Percentiles rank a stretch among this genome's conserved stretches.
Conservation (phyloP, 2,329 filamentous ascomycete genomes). For the Penicillium digitatum region DNA sequence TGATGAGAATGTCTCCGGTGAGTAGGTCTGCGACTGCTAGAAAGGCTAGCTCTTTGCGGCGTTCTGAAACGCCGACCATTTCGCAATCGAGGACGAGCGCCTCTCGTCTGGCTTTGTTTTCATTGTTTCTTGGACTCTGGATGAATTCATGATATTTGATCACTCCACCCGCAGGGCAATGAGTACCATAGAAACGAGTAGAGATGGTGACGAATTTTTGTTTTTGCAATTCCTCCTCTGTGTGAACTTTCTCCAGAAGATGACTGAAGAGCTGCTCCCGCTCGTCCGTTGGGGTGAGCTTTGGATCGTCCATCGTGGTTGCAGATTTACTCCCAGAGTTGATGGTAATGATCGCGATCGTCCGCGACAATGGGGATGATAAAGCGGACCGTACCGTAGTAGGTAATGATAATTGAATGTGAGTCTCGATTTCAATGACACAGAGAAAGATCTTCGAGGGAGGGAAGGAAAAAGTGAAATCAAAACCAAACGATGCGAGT, state of each 20-base stretch:
- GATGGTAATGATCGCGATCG: neutral
- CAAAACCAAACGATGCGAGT: no score
- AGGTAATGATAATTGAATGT: neutral
- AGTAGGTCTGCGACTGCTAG: neutral
- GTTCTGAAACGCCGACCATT: neutral
- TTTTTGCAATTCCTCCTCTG: neutral
- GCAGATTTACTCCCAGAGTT: neutral
- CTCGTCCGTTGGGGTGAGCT: neutral
- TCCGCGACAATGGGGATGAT: neutral
- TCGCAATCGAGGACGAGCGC: neutral
- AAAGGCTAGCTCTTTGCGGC: neutral
- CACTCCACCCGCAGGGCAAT: neutral
- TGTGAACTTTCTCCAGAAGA: neutral
- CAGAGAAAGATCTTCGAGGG: neutral
- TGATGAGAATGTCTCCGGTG: neutral
- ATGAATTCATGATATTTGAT: neutral
- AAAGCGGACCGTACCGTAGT: neutral
- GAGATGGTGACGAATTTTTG: neutral
- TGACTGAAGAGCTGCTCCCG: neutral
- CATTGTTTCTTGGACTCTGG: neutral
- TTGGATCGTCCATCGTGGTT: neutral
- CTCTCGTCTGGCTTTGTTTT: neutral
- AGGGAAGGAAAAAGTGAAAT: no score
- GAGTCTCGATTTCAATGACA: neutral
- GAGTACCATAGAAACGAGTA: neutral